A percentile compares a stretch with the other conserved stretches of the same genome.
phyloP scores from a whole-genome alignment of 441 rosid species.

The Pelargonium myrrhifolium region DNA sequence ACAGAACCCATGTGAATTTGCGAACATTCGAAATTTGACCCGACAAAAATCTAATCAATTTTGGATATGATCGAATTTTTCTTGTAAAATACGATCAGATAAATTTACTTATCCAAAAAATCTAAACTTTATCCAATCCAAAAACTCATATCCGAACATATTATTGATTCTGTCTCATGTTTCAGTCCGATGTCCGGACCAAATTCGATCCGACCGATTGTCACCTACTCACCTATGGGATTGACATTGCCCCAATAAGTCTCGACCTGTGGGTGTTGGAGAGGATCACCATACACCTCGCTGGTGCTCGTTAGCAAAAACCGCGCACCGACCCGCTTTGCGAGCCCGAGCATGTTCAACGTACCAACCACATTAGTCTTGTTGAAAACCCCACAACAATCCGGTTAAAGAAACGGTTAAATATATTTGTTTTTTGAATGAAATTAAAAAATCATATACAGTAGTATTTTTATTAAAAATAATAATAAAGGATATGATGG shows the following conservation, averaged over 20 bases:
- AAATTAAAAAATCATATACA: not conserved
- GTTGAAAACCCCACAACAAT: slow-evolving; percentile 33
- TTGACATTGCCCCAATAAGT: slow-evolving; percentile 99
- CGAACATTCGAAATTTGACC: too few relatives aligned
- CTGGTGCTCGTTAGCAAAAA: slow-evolving; percentile 83
- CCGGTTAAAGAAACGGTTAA: slow-evolving; percentile 23
- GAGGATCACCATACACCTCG: slow-evolving; percentile 94
- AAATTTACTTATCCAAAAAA: too few relatives aligned
- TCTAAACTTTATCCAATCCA: too few relatives aligned
- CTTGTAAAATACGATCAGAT: too few relatives aligned
- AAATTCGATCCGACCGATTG: too few relatives aligned
- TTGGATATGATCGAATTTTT: too few relatives aligned
- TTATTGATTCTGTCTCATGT: too few relatives aligned
- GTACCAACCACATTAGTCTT: slow-evolving; percentile 97
- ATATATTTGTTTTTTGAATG: not conserved
- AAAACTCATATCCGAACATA: too few relatives aligned
- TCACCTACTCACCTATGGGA: slow-evolving; percentile 90
- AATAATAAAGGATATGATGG: slow-evolving; percentile 56
- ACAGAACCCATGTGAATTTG: too few relatives aligned
- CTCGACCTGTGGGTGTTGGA: slow-evolving; percentile 92
- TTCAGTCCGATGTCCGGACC: too few relatives aligned
- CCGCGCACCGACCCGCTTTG: slow-evolving; percentile 83
- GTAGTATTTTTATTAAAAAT: too few relatives aligned
- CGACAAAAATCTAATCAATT: too few relatives aligned
- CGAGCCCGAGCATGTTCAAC: slow-evolving; percentile 80